A percentile compares a stretch with the other conserved stretches of the same genome.
Conservation (phyloP, 1,284 basidiomycete genomes). For the Golubevia pallescens region DNA sequence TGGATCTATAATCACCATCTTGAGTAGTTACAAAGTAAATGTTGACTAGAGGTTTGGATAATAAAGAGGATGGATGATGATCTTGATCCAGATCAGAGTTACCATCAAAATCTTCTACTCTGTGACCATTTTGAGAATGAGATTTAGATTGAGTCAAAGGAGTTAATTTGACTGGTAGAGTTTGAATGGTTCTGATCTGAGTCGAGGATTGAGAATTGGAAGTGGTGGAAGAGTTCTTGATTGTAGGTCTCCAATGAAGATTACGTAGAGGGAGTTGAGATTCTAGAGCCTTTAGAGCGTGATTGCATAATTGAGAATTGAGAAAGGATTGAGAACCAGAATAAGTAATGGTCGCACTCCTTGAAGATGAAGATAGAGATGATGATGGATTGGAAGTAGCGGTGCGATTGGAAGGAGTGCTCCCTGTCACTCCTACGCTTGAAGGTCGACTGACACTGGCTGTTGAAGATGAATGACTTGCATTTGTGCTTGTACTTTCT, state of each 20-base stretch:
- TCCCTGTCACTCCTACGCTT: no score
- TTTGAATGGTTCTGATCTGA: slow-evolving; percentile 42
- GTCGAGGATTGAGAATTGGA: slow-evolving; percentile 7
- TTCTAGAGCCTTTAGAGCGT: slow-evolving; percentile 33
- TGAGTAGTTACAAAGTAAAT: slow-evolving; percentile 2
- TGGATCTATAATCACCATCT: slow-evolving; percentile 36
- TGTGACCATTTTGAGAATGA: no score
- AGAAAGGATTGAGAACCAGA: slow-evolving; percentile 41
- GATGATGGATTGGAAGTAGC: neutral
- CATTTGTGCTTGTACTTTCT: no score
- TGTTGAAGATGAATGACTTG: no score
- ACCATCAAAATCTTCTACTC: neutral
- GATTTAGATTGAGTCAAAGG: slow-evolving; percentile 24
- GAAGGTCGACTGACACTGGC: no score
- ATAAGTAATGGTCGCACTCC: slow-evolving; percentile 39
- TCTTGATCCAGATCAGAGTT: neutral
- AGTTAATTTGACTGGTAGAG: slow-evolving; percentile 32
- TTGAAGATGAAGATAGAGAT: neutral
- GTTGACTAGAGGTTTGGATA: slow-evolving; percentile 1
- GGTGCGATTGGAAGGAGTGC: no score
- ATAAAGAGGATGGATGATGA: neutral
- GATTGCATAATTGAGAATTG: slow-evolving; percentile 29
- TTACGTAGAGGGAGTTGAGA: slow-evolving; percentile 57
- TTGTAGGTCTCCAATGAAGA: slow-evolving; percentile 49
- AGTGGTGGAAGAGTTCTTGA: neutral